Evolutionary conservation across 179 eudicot genomes (phyloP), one percentile per base, ranked within the genome.

Genomic region (Drosera spatulata): DNA sequence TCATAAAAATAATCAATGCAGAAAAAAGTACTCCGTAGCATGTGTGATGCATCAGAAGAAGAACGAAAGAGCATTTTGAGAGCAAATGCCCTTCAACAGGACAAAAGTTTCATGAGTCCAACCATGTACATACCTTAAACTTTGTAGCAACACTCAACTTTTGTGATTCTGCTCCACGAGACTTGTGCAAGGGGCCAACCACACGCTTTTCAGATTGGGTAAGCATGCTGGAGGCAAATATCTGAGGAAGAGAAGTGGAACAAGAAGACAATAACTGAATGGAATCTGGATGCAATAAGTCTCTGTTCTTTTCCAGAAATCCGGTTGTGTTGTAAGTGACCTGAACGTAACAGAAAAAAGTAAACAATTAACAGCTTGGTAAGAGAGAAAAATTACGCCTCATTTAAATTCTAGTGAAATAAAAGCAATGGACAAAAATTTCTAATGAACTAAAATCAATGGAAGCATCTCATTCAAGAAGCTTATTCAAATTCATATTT

Each of bases 131-230:
- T 82, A 93, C 99, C 97, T 93, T 93, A 66, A 93, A 93, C 76
- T 93, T 93, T 67, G 94, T 78, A 2, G 88, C 82, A 63, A 93
- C 99, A 75, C 99, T 93, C 60, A 86, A 69, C 74, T 93, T 93
- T 69, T 93, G 99, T 53, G 95, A 93, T 65, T 93, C 99, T 53
- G 97, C 99, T 71, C 97, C 99, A 46, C 97, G 91, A 56, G 97
- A 86, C 76, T 90, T 93, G 79, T 79, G 58, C 41, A 78, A 74
- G 42, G 94, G 81, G 59, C 97, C 94, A 59, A 72, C 82, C 47
- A 90, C 85, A 71, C 86, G 94, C 73, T 85, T 89, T 68, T 86
- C 91, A 2, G 95, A 82, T 75, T 85, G 95, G 43, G 75, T 70
- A 70, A 80, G 79, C 84, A 93, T 69, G 71, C 71, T 76, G 38